Base-by-base conservation (phyloP, 2,329 filamentous ascomycete species). In the Epichloe uncinata region DNA sequence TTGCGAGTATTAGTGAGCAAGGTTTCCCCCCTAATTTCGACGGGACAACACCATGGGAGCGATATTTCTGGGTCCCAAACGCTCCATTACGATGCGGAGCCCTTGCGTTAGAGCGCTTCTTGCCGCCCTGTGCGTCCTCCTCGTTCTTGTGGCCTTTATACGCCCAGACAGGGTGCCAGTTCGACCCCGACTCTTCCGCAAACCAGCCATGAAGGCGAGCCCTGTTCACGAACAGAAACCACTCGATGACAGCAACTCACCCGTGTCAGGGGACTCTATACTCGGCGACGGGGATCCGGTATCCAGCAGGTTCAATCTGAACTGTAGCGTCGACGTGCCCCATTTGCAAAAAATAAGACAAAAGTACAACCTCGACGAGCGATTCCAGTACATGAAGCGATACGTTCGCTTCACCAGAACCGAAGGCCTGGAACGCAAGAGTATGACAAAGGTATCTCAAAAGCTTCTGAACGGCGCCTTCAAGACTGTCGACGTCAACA, bases 341-440 rank as follows among this genome's bases (percentile, higher is more conserved):
- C 68, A 72, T 48, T 67, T 79, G 50, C 62, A 63, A 45, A 61
- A 66, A 5, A 58, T 78, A 50, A 69, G 72, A 56, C 57, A 71
- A 26, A 70, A 68, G 53, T 75, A 75, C 56, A 62, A 66, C 9
- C 66, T 81, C 12, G 65, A 69, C 22, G 69, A 74, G 40, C 67
- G 67, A 38, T 74, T 79, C 55, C 72, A 79, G 55, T 79, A 79
- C 63, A 68, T 72, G 51, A 75, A 75, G 62, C 70, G 77, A 50
- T 77, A 79, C 56, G 64, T 79, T 22, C 72, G 72, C 55, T 73
- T 76, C 53, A 69, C 68, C 38, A 72, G 74, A 38, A 62, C 52
- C 9, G 62, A 73, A 48, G 70, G 73, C 49, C 70, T 78, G 26
- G 55, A 68, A 43, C 69, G 77, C 38, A 73, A 73, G 57, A 68